Percentiles rank a stretch among this genome's conserved stretches.
Conservation (phyloP, 1,284 basidiomycete genomes). For the Xerocomus amazonicus region DNA sequence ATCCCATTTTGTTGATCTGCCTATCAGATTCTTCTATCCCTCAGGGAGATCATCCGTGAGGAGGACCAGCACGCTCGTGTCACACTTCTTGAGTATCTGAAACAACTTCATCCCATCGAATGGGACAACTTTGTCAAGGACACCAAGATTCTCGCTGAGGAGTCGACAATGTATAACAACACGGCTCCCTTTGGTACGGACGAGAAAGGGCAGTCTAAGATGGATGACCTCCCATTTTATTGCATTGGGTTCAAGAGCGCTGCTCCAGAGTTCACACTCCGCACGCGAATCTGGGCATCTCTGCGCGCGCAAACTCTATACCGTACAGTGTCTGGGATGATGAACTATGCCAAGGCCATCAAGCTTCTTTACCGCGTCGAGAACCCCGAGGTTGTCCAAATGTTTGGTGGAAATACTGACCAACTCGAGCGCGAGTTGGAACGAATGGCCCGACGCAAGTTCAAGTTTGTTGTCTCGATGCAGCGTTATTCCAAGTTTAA, state of each 20-base stretch:
- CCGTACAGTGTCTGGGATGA: conserved; percentile 98
- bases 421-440: conserved; percentile 96
- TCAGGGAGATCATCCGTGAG: conserved; percentile 95
- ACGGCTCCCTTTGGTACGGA: conserved; percentile 77
- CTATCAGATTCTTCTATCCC: conserved; percentile 77
- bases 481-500: conserved; percentile 99
- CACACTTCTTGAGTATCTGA: conserved; percentile 93
- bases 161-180: conserved; percentile 84
- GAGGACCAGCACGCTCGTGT: conserved; percentile 95
- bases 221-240: conserved; percentile 96
- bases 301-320: conserved; percentile 98
- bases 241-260: conserved; percentile 99
- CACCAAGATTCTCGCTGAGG: conserved; percentile 98
- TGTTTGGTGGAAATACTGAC: conserved; percentile 97
- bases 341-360: conserved; percentile 99
- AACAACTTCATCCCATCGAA: conserved; percentile 96
- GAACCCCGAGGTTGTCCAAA: conserved; percentile 97
- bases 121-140: conserved; percentile 99
- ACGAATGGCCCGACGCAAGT: conserved; percentile 96
- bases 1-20: conserved; percentile 8
- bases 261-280: conserved; percentile 96
- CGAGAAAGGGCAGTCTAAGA: conserved; percentile 84
- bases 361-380: conserved; percentile 99
- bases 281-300: conserved; percentile 99
- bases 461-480: conserved; percentile 99